A percentile compares a stretch with the other conserved stretches of the same genome.
These are phyloP conservation scores for Colletotrichum chrysophilum DNA, from an alignment of 2,329 filamentous ascomycete genomes.

Conservation along the genomic window DNA sequence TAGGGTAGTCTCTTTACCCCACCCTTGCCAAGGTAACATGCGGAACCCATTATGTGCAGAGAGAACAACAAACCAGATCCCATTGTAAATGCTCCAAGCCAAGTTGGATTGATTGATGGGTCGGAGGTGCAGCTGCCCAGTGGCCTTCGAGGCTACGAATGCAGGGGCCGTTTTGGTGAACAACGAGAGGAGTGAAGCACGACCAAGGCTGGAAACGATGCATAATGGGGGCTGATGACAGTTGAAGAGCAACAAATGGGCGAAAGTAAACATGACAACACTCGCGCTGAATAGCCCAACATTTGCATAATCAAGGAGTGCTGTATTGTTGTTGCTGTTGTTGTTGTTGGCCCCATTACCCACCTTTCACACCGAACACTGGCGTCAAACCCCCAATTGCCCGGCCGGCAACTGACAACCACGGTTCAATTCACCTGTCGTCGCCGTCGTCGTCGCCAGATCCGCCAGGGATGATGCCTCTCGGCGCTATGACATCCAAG, in stretches of 20 bases:
- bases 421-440: not conserved
- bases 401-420: not conserved
- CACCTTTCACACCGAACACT: not conserved
- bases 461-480: slow-evolving; percentile 4
- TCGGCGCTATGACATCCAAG: slow-evolving; percentile 9
- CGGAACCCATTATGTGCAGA: not conserved
- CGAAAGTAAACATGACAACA: not conserved
- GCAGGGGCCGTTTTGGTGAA: not conserved
- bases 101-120: not conserved
- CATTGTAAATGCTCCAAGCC: not conserved
- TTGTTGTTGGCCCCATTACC: not conserved
- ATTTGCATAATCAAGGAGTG: not conserved
- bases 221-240: not conserved
- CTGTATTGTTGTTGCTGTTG: not conserved
- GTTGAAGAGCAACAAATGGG: not conserved
- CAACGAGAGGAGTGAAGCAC: not conserved
- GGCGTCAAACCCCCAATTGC: not conserved
- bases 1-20: not conserved
- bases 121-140: not conserved
- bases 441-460: not conserved
- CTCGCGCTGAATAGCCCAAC: not conserved
- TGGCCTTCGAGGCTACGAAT: not conserved
- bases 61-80: not conserved
- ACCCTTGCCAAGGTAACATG: not conserved
- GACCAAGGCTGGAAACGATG: not conserved